Conservation (phyloP, 495 filamentous ascomycete species). For the Tuber brumale region DNA sequence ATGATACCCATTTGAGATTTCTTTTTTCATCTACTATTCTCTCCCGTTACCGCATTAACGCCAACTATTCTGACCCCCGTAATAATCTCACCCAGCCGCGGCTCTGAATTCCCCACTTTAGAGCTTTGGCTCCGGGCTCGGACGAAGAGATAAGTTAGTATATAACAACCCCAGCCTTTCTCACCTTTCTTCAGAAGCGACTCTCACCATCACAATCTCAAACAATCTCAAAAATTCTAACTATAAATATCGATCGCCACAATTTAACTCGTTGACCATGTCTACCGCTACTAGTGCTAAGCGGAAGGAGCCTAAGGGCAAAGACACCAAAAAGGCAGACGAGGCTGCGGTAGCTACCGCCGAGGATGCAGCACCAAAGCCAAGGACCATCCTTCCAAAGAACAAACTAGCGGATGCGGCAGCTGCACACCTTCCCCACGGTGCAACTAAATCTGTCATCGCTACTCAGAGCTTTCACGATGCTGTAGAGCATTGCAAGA, state of each 20-base stretch:
- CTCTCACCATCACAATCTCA: not conserved
- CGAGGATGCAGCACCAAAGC: constrained; percentile 6
- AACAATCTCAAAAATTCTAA: not conserved
- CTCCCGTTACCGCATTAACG: not conserved
- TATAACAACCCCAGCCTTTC: not conserved
- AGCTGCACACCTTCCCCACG: constrained; percentile 17
- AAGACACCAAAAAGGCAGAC: constrained; percentile 4
- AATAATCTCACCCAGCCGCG: not conserved
- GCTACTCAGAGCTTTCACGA: constrained; percentile 64
- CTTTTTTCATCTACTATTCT: not conserved
- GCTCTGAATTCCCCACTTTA: not conserved
- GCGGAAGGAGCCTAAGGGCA: not conserved
- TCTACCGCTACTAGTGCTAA: not conserved
- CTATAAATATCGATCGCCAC: not conserved
- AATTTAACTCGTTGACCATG: not conserved
- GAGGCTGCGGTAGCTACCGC: constrained; percentile 6
- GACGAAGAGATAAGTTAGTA: not conserved
- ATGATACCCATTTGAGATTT: not conserved
- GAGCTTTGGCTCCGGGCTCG: not conserved
- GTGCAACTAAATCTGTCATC: constrained; percentile 29
- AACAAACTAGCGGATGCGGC: constrained; percentile 22
- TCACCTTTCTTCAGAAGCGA: not conserved
- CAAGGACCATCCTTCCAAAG: constrained; percentile 23
- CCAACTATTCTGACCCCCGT: not conserved
- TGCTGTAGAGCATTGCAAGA: constrained; percentile 60